A percentile compares a stretch with the other conserved stretches of the same genome.
phyloP scores from a whole-genome alignment of 2,329 filamentous ascomycete genomes.

The Diatrype stigma region DNA sequence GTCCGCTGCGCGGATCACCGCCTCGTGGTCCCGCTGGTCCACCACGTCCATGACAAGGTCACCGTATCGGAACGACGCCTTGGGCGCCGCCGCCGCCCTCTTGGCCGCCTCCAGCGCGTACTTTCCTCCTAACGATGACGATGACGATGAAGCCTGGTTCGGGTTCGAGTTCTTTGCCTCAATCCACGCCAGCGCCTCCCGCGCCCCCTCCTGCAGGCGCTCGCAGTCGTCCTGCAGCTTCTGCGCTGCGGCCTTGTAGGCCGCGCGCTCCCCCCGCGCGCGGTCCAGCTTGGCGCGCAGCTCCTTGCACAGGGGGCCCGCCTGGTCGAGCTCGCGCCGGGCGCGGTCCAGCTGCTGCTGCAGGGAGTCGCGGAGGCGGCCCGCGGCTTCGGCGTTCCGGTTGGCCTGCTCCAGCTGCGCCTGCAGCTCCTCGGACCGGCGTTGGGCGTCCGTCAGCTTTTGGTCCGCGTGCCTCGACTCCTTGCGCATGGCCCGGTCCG shows the following conservation, averaged over 20 bases:
- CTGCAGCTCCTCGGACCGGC: constrained; percentile 16
- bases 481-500: constrained; percentile 32
- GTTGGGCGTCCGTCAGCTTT: constrained; percentile 35
- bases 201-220: constrained; percentile 37
- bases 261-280: constrained; percentile 60
- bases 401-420: constrained; percentile 32
- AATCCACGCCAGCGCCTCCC: constrained; percentile 34
- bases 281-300: constrained; percentile 66
- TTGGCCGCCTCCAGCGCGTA: constrained; percentile 14
- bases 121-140: constrained; percentile 7
- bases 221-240: constrained; percentile 50
- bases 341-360: constrained; percentile 20
- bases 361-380: constrained; percentile 42
- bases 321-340: constrained; percentile 18
- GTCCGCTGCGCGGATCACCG: constrained; percentile 54
- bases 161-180: constrained; percentile 20
- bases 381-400: constrained; percentile 47
- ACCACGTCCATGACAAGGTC: constrained; percentile 49
- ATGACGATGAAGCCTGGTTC: constrained; percentile 16
- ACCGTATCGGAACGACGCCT: constrained; percentile 32
- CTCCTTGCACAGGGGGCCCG: constrained; percentile 31
- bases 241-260: constrained; percentile 50
- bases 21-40: constrained; percentile 32
- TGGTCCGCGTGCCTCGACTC: constrained; percentile 38
- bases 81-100: constrained; percentile 14